Base-by-base conservation (phyloP, 495 filamentous ascomycete genomes). In the Aspergillus wentii region DNA sequence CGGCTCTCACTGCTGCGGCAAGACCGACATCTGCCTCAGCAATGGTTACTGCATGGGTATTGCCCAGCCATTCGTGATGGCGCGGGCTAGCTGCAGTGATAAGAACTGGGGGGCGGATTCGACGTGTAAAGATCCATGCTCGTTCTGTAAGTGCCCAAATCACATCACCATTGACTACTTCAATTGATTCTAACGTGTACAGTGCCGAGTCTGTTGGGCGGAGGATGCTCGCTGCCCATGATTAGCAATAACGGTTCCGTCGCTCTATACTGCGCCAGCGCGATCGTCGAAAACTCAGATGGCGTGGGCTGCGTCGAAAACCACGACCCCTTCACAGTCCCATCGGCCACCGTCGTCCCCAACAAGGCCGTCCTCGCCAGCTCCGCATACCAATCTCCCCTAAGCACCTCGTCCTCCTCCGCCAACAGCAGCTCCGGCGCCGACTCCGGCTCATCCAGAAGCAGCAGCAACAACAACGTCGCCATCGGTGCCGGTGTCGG, bases 1-100 rank as follows among this genome's bases (percentile, higher is more conserved):
- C n/a, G n/a, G n/a, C n/a, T n/a, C n/a, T n/a, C n/a, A n/a, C n/a
- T 88, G 83, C 64, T 80, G 84, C 23, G 82, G 85, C 49, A 75
- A 75, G 51, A 80, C 78, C 9, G 78, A 83, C 54, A 70, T 94
- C 34, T 94, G 86, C 56, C 56, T 90, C 14, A 41, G 40, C 13
- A 62, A 59, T 37, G 51, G 56, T 2, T 35, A 54, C 33, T 62
- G 56, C 34, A 46, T 53, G 36, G 39, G 42, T n/a, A 42, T 50
- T 10, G 39, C 19, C 3, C 48, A 48, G 21, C 50, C 52, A 1
- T 56, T 44, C 30, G 38, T 43, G 1, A 23, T 62, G 15, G 47
- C 48, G 3, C 44, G 50, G 4, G 45, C 42, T 8, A 49, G 42
- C 14, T 62, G 58, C 32, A 59, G 52, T 2, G 53, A 62, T 29